A percentile compares a stretch with the other conserved stretches of the same genome.
These are phyloP conservation scores for Yamadazyma mexicana DNA, from an alignment of 1,139 yeast genomes.

Conservation along the genomic window DNA sequence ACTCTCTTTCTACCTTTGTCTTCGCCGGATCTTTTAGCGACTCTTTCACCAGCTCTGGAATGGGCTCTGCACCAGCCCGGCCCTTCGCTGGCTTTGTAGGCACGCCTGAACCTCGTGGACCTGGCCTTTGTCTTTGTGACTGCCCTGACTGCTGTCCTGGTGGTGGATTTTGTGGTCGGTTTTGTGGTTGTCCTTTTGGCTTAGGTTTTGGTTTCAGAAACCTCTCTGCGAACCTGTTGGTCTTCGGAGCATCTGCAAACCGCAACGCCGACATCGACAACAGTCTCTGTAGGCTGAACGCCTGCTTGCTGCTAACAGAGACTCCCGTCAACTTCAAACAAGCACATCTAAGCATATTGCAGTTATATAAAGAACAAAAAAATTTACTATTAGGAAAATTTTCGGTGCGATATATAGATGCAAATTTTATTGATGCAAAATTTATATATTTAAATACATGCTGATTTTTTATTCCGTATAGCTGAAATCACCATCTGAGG, in stretches of 20 bases:
- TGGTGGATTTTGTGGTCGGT: not conserved
- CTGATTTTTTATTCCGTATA: conserved; percentile 18
- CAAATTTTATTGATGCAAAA: not conserved
- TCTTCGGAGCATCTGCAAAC: conserved; percentile 3
- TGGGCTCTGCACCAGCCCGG: not conserved
- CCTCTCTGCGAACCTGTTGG: conserved; percentile 31
- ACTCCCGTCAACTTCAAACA: too few relatives aligned
- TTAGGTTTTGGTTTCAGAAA: conserved; percentile 10
- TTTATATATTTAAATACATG: not conserved
- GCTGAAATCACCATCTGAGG: conserved; percentile 46
- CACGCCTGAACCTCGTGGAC: too few relatives aligned
- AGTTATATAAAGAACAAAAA: too few relatives aligned
- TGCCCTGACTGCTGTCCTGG: conserved; percentile 1
- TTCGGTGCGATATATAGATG: not conserved
- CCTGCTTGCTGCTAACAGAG: too few relatives aligned
- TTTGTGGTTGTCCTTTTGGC: not conserved
- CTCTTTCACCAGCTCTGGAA: not conserved
- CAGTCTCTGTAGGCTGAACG: too few relatives aligned
- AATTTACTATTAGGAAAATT: too few relatives aligned
- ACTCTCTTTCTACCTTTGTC: not conserved
- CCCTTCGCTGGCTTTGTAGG: not conserved
- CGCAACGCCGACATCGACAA: too few relatives aligned
- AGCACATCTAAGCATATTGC: too few relatives aligned
- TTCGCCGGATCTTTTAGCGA: not conserved
- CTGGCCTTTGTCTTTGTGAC: not conserved